Base-by-base conservation (phyloP, 257 asterid genomes). In the Solanum chilense region DNA sequence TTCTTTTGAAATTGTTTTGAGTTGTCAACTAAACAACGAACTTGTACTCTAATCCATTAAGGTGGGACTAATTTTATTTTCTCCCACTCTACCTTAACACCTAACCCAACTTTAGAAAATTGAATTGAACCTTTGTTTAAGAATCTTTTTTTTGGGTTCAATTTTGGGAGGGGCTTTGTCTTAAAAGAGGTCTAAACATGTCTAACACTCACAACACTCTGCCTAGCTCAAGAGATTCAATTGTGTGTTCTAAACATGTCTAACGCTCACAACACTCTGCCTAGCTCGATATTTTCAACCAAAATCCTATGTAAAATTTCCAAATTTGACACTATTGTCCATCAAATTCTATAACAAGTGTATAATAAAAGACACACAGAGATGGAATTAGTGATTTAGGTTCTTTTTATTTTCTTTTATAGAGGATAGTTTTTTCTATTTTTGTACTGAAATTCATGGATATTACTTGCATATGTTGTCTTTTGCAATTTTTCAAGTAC, bases 41-140 rank as follows among this genome's bases (percentile, higher is more conserved):
- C 39, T 68, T 83, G 89, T 89, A 69, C 93, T 90, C 96, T 92
- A 92, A 92, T 89, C 94, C 96, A 92, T 92, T 90, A 83, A n/a
- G 42, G 44, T 71, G 58, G 47, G 83, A 76, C 25, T 4, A 39
- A 58, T 18, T 42, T 85, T 44, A 16, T 33, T 58, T 73, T 75
- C 35, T 29, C 69, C 37, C 18, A 39, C 88, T 25, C 41, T 15
- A 11, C 25, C 75, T 13, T 44, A 16, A 78, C 27, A 45, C 66
- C 84, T 45, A 78, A 16, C 66, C 84, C 84, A 78, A 44, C 84
- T 71, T 23, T 37, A 20, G 81, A 73, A 73, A 73, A 10, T 16
- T 3, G 0, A 73, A 73, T 15, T 21, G n/a, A 35, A 73, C 49
- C 75, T 27, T 68, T 13, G 39, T n/a, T 64, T 25, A 11, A n/a